Evolutionary conservation across 805 yeast genomes (phyloP).

Genomic region (Metschnikowia lochheadii): DNA sequence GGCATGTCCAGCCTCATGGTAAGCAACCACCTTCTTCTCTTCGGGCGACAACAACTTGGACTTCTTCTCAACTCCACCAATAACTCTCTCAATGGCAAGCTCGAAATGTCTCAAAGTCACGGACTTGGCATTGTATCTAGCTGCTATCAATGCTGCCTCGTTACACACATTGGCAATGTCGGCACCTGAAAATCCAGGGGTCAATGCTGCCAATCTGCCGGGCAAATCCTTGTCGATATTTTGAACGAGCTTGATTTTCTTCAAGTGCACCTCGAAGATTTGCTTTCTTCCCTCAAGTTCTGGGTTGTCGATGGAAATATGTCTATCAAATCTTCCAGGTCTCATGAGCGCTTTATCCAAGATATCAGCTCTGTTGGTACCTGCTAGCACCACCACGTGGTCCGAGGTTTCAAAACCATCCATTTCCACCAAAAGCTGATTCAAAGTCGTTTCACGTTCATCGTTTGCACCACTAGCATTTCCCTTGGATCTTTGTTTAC

Average conservation of each 20-base stretch:
- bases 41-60: constrained; percentile 72
- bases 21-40: constrained; percentile 83
- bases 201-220: constrained; percentile 83
- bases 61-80: constrained; percentile 90
- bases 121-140: constrained; percentile 60
- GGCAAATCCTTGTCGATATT: constrained; percentile 55
- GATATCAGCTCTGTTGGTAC: constrained; percentile 91
- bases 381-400: constrained; percentile 90
- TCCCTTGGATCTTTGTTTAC: constrained; percentile 74
- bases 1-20: constrained; percentile 97
- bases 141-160: constrained; percentile 92
- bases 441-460: constrained; percentile 89
- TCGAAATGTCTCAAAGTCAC: constrained; percentile 77
- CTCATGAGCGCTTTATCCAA: constrained; percentile 85
- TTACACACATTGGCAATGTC: constrained; percentile 94
- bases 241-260: constrained; percentile 48
- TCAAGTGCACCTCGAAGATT: constrained; percentile 76
- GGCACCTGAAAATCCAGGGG: constrained; percentile 96
- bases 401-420: constrained; percentile 88
- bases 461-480: constrained; percentile 73
- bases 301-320: constrained; percentile 80
- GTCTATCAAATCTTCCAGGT: constrained; percentile 94
- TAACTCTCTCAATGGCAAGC: constrained; percentile 88
- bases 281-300: constrained; percentile 86
- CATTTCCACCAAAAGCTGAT: constrained; percentile 91